Conservation (phyloP, 2,329 filamentous ascomycete genomes). For the Colletotrichum sidae region DNA sequence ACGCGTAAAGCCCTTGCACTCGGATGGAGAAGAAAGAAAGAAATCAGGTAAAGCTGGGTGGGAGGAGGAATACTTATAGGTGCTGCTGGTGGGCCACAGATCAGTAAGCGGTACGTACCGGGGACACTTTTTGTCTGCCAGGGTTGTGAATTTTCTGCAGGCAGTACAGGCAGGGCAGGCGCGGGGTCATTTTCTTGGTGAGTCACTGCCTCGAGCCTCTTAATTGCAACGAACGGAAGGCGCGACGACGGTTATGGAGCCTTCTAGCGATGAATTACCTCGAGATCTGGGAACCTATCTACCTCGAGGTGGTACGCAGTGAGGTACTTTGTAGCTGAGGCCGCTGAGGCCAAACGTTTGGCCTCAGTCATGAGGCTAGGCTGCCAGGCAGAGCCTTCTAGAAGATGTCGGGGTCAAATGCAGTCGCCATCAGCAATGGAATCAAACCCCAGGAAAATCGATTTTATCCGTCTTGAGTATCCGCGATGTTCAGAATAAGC, state of each 20-base stretch:
- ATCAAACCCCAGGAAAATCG: too few relatives aligned
- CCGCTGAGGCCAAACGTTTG: neutral
- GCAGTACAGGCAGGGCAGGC: neutral
- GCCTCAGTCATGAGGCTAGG: slow-evolving; percentile 15
- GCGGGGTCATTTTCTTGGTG: slow-evolving; percentile 30
- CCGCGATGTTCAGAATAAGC: too few relatives aligned
- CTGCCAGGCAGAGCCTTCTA: neutral
- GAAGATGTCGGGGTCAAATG: too few relatives aligned
- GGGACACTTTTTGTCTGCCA: too few relatives aligned
- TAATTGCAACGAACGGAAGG: neutral
- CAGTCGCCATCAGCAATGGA: too few relatives aligned
- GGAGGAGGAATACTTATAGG: neutral
- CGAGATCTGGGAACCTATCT: too few relatives aligned
- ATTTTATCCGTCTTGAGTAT: too few relatives aligned
- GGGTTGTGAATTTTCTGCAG: neutral
- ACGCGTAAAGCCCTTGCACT: slow-evolving; percentile 84
- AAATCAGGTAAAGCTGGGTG: slow-evolving; percentile 32
- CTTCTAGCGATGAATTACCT: too few relatives aligned
- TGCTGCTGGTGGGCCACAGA: slow-evolving; percentile 11
- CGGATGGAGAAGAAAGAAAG: slow-evolving; percentile 63
- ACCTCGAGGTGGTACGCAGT: too few relatives aligned
- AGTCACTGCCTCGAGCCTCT: slow-evolving; percentile 25
- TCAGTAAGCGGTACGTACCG: slow-evolving; percentile 32
- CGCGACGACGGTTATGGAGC: too few relatives aligned
- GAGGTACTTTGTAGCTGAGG: neutral